Evolutionary conservation across 306 rosid genomes (phyloP).

Genomic region (Castanea crenata): DNA sequence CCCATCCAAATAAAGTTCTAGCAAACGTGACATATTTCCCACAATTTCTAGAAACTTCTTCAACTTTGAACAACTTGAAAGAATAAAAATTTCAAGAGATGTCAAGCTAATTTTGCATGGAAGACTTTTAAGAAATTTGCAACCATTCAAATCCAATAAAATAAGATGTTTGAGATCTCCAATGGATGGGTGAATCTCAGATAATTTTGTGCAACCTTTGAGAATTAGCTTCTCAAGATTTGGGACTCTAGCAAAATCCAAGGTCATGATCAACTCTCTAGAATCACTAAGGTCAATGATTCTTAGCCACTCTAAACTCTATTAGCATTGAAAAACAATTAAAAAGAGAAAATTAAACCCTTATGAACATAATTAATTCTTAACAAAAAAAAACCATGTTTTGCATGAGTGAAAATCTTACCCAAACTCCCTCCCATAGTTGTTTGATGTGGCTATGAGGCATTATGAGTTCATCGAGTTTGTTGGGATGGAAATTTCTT

Average conservation of each 20-base stretch:
- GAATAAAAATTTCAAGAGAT: too few species aligned
- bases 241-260: slow-evolving; percentile 19
- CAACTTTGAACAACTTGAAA: too few species aligned
- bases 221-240: not conserved
- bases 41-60: too few species aligned
- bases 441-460: slow-evolving; percentile 4
- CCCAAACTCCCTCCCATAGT: slow-evolving; percentile 29
- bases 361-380: not conserved
- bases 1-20: too few species aligned
- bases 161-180: too few species aligned
- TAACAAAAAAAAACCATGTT: not conserved
- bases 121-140: too few species aligned
- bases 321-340: not conserved
- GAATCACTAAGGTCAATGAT: not conserved
- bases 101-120: rapidly evolving
- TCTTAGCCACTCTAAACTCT: slow-evolving; percentile 16
- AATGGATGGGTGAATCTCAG: slow-evolving; percentile 13
- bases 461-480: slow-evolving; percentile 19
- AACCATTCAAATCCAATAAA: too few species aligned
- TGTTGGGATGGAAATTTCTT: not conserved
- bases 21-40: too few species aligned
- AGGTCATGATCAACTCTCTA: not conserved
- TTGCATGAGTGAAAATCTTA: not conserved
- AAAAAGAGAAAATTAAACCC: not conserved
- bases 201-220: not conserved